Conservation (phyloP, 805 yeast genomes). For the Saturnispora sekii region DNA sequence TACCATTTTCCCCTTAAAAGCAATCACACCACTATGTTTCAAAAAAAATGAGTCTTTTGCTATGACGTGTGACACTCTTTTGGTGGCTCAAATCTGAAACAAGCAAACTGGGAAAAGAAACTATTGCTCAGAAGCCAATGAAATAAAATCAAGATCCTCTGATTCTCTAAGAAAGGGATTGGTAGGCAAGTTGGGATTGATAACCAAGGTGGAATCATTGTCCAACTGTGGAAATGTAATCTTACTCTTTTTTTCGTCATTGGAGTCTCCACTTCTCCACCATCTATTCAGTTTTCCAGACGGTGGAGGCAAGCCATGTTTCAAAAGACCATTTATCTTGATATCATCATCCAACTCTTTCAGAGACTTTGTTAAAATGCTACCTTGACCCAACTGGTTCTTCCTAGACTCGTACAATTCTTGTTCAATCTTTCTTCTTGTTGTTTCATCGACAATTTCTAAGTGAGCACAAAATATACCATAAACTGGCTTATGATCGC, state of each 20-base stretch:
- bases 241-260: conserved; percentile 40
- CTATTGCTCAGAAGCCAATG: background rate
- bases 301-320: conserved; percentile 69
- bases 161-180: conserved; percentile 61
- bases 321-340: conserved; percentile 18
- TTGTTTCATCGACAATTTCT: conserved; percentile 51
- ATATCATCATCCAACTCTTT: conserved; percentile 9
- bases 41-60: too few species aligned
- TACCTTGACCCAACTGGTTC: conserved; percentile 27
- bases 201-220: conserved; percentile 30
- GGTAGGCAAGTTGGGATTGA: conserved; percentile 59
- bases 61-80: too few species aligned
- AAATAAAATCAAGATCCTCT: conserved; percentile 27
- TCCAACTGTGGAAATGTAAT: conserved; percentile 42
- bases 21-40: too few species aligned
- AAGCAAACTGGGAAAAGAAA: background rate
- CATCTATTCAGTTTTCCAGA: conserved; percentile 55
- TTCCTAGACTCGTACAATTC: conserved; percentile 46
- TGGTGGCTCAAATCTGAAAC: too few species aligned
- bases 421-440: conserved; percentile 40
- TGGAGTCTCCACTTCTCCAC: conserved; percentile 80
- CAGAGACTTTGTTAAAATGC: conserved; percentile 4
- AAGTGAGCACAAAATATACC: conserved; percentile 59
- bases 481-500: conserved; percentile 88
- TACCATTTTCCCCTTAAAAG: too few species aligned